Conservation (phyloP, 768 basidiomycete genomes). For the Pseudohyphozyma bogoriensis region DNA sequence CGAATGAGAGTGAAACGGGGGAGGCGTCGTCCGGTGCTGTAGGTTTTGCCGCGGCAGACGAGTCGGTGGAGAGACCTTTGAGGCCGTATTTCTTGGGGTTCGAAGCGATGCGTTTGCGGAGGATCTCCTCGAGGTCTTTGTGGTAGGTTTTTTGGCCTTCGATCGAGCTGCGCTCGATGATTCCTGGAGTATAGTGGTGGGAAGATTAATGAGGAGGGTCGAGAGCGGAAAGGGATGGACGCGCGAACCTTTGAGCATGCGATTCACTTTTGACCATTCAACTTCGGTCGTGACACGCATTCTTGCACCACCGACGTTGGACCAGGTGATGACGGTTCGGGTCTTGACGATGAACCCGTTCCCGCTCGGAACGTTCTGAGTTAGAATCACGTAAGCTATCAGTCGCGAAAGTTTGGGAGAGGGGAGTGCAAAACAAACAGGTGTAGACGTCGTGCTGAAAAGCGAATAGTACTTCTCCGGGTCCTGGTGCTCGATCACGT, state of each 20-base stretch:
- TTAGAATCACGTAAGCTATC: not conserved
- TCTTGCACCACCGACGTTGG: constrained; percentile 59
- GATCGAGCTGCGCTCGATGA: constrained; percentile 82
- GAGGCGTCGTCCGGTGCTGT: not conserved
- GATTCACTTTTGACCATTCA: constrained; percentile 85
- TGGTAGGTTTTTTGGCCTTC: constrained; percentile 88
- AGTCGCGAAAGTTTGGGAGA: not conserved
- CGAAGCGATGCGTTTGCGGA: constrained; percentile 63
- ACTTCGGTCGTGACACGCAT: constrained; percentile 81
- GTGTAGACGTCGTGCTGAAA: constrained; percentile 46
- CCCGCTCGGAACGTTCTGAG: constrained; percentile 73
- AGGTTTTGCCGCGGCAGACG: not conserved
- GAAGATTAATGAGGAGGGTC: constrained; percentile 45
- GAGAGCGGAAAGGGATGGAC: not conserved
- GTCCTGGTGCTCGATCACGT: constrained; percentile 66
- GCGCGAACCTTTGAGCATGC: constrained; percentile 60
- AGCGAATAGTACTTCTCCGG: constrained; percentile 68
- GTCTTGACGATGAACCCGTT: constrained; percentile 87
- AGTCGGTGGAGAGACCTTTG: not conserved
- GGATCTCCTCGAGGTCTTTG: constrained; percentile 64
- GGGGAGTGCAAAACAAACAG: constrained; percentile 4
- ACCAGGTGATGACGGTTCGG: constrained; percentile 86
- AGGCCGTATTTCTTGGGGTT: constrained; percentile 36
- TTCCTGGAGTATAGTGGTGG: constrained; percentile 55
- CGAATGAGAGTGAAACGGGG: constrained; percentile 13